Conservation (phyloP, 2,329 filamentous ascomycete genomes). For the Dactylellina parvicollis region DNA sequence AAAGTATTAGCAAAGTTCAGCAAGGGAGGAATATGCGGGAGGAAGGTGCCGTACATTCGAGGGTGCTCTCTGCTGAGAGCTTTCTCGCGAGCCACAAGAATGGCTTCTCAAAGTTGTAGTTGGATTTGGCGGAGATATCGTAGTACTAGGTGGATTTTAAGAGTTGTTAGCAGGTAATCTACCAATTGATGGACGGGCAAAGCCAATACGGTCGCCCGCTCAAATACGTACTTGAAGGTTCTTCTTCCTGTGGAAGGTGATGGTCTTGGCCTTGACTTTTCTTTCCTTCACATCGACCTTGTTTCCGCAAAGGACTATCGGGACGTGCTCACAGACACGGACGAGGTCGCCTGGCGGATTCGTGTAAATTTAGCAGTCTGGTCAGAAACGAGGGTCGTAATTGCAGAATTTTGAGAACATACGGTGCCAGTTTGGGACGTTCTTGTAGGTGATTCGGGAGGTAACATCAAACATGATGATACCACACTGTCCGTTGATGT, state of each 20-base stretch:
- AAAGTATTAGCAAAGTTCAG: neutral
- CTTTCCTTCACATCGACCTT: constrained; percentile 99
- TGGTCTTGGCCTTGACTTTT: constrained; percentile 99
- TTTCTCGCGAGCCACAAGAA: constrained; percentile 99
- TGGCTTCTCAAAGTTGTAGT: constrained; percentile 99
- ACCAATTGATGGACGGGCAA: neutral
- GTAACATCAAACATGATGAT: constrained; percentile 99
- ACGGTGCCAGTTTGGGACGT: constrained; percentile 99
- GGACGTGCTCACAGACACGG: constrained; percentile 99
- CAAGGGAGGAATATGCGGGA: constrained; percentile 53
- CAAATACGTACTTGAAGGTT: constrained; percentile 81
- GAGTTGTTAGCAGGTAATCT: neutral
- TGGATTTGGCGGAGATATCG: constrained; percentile 99
- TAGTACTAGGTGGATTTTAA: constrained; percentile 72
- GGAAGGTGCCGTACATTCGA: constrained; percentile 69
- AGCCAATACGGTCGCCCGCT: no score
- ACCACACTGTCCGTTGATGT: constrained; percentile 99
- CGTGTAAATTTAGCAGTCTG: constrained; percentile 12
- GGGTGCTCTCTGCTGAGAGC: constrained; percentile 88
- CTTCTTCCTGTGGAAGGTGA: constrained; percentile 99
- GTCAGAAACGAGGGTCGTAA: constrained; percentile 46
- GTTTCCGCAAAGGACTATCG: constrained; percentile 97
- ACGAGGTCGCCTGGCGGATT: constrained; percentile 82
- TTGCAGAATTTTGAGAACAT: constrained; percentile 62
- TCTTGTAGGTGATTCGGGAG: constrained; percentile 99